These are phyloP conservation scores for Trichophyton rubrum DNA, from an alignment of 2,329 filamentous ascomycete species.

Conservation along the genomic window DNA sequence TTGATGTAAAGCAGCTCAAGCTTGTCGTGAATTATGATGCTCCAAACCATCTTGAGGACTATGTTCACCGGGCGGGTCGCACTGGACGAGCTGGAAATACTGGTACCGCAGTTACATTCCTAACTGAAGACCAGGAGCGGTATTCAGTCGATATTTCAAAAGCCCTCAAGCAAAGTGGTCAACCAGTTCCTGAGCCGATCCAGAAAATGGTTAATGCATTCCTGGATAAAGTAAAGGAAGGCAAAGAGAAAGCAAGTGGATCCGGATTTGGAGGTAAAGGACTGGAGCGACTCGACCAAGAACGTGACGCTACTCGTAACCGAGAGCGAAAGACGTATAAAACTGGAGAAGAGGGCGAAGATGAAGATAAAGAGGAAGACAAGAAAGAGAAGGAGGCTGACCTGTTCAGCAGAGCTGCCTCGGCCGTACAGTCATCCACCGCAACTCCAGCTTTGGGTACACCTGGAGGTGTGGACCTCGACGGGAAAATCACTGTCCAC, in stretches of 20 bases:
- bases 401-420: constrained; percentile 47
- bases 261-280: constrained; percentile 93
- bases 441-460: constrained; percentile 30
- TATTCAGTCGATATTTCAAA: constrained; percentile 81
- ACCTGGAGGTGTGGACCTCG: constrained; percentile 47
- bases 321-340: constrained; percentile 83
- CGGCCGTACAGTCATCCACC: constrained; percentile 50
- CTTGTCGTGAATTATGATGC: constrained; percentile 92
- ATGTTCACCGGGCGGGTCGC: constrained; percentile 85
- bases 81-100: constrained; percentile 91
- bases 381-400: constrained; percentile 52
- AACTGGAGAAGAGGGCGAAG: constrained; percentile 71
- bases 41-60: constrained; percentile 90
- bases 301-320: constrained; percentile 73
- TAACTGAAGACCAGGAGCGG: constrained; percentile 83
- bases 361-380: constrained; percentile 55
- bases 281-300: constrained; percentile 78
- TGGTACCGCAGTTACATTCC: constrained; percentile 86
- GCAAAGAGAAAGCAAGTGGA: constrained; percentile 70
- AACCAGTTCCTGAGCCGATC: constrained; percentile 61
- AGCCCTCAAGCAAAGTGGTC: constrained; percentile 82
- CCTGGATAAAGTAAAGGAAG: constrained; percentile 79
- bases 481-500: constrained; percentile 60
- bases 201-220: constrained; percentile 54
- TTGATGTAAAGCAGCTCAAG: constrained; percentile 93